These are phyloP conservation scores for Sclerotinia nivalis DNA, from an alignment of 2,329 filamentous ascomycete species.

Conservation along the genomic window DNA sequence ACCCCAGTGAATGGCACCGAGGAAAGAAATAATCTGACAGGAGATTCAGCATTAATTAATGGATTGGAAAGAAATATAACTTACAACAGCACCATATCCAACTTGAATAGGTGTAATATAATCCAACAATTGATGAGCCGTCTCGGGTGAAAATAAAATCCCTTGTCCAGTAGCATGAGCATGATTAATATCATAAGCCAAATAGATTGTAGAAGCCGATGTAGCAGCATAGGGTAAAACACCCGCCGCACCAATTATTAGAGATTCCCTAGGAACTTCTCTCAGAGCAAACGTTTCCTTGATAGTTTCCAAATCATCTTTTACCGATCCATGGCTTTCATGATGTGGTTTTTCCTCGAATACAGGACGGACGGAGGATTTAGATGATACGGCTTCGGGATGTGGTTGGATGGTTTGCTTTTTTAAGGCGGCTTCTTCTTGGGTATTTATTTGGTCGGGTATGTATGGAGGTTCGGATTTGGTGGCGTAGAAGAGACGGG, in stretches of 20 bases:
- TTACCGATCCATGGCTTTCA: constrained; percentile 52
- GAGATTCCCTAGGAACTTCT: constrained; percentile 66
- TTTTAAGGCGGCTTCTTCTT: constrained; percentile 56
- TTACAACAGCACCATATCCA: constrained; percentile 82
- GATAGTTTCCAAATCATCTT: constrained; percentile 60
- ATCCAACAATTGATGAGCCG: constrained; percentile 69
- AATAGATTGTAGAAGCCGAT: constrained; percentile 77
- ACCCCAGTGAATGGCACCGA: constrained; percentile 92
- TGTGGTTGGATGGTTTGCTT: constrained; percentile 58
- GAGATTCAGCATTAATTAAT: constrained; percentile 22
- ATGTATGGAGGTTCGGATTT: constrained; percentile 36
- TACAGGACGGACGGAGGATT: constrained; percentile 56
- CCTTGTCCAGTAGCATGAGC: constrained; percentile 59
- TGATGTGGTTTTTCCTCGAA: constrained; percentile 45
- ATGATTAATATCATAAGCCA: constrained; percentile 80
- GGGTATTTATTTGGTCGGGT: constrained; percentile 50
- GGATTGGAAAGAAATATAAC: constrained; percentile 39
- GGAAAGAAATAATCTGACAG: constrained; percentile 79
- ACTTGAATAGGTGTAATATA: constrained; percentile 84
- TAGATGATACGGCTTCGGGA: constrained; percentile 60
- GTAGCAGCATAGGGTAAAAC: constrained; percentile 85
- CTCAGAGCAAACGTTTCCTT: constrained; percentile 68
- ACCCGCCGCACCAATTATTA: constrained; percentile 71
- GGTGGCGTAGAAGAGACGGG: constrained; percentile 50
- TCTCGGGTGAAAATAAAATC: constrained; percentile 65